Percentiles rank a stretch among this genome's conserved stretches.
phyloP scores from a whole-genome alignment of 1,284 basidiomycete genomes.

The Melampsora allii-populina region DNA sequence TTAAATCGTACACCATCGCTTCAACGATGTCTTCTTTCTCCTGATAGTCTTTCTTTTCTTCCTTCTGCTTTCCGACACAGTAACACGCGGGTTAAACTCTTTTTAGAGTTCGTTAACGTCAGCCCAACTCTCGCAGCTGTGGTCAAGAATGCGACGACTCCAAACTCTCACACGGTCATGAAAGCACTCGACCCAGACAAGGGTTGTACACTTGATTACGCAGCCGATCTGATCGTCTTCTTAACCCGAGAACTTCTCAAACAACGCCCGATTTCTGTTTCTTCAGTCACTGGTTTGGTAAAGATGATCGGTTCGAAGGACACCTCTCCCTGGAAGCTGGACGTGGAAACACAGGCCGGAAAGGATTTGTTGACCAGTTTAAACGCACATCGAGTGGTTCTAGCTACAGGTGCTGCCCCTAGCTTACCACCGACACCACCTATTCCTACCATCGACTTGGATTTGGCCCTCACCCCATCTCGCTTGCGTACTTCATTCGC shows the following conservation, averaged over 20 bases:
- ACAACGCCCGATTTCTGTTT: neutral
- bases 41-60: too few species aligned
- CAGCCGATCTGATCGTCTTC: conserved; percentile 18
- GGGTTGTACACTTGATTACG: conserved; percentile 14
- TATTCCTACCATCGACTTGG: conserved; percentile 2
- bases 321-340: neutral
- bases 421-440: neutral
- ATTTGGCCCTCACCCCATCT: conserved; percentile 5
- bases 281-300: neutral
- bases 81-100: conserved; percentile 18
- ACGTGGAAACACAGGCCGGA: neutral
- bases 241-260: neutral
- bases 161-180: conserved; percentile 12
- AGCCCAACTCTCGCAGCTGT: conserved; percentile 10
- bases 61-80: neutral
- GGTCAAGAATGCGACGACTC: neutral
- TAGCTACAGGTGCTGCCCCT: conserved; percentile 15
- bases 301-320: neutral
- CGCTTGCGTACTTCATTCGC: neutral
- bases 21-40: too few species aligned
- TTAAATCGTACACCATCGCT: too few species aligned
- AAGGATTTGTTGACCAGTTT: neutral
- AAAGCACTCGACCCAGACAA: neutral
- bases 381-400: neutral
- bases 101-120: conserved; percentile 10